phyloP scores from a whole-genome alignment of 2,329 filamentous ascomycete species.

The Hymenoscyphus albidus region DNA sequence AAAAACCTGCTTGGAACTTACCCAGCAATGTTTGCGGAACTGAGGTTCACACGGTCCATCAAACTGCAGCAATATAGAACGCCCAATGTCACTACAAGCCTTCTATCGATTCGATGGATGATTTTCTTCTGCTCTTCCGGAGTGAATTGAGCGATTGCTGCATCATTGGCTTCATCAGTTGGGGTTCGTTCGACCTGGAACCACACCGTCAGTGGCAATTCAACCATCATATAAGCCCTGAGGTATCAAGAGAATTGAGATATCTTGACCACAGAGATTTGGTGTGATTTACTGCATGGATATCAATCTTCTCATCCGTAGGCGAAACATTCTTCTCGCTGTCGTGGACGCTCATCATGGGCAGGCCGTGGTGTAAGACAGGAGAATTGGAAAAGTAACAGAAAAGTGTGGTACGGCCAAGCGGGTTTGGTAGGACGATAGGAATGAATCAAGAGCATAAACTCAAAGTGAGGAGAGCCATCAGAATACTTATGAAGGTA shows the following conservation, averaged over 20 bases:
- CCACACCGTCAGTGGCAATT: background rate
- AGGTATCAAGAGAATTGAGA: background rate
- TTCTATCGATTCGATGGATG: slow-evolving; percentile 64
- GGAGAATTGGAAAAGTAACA: background rate
- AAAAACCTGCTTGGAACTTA: slow-evolving; percentile 30
- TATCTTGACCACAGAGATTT: background rate
- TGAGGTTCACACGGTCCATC: slow-evolving; percentile 76
- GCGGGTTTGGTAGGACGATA: background rate
- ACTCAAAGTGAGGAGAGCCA: background rate
- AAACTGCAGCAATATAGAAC: slow-evolving; percentile 70
- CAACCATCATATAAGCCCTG: background rate
- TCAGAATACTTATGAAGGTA: slow-evolving; percentile 3
- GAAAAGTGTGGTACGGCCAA: background rate
- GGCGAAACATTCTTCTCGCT: background rate
- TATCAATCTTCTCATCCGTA: slow-evolving; percentile 5
- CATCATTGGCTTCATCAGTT: slow-evolving; percentile 15
- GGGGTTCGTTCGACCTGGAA: slow-evolving; percentile 14
- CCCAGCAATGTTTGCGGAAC: slow-evolving; percentile 69
- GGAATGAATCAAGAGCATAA: background rate
- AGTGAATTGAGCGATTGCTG: slow-evolving; percentile 42
- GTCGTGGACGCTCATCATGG: background rate
- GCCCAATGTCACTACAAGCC: slow-evolving; percentile 59
- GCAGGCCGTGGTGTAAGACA: background rate
- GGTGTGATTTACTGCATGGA: slow-evolving; percentile 8
- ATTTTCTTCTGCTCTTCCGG: slow-evolving; percentile 62